Conservation (phyloP, 495 filamentous ascomycete genomes). For the Immersiella caudata region DNA sequence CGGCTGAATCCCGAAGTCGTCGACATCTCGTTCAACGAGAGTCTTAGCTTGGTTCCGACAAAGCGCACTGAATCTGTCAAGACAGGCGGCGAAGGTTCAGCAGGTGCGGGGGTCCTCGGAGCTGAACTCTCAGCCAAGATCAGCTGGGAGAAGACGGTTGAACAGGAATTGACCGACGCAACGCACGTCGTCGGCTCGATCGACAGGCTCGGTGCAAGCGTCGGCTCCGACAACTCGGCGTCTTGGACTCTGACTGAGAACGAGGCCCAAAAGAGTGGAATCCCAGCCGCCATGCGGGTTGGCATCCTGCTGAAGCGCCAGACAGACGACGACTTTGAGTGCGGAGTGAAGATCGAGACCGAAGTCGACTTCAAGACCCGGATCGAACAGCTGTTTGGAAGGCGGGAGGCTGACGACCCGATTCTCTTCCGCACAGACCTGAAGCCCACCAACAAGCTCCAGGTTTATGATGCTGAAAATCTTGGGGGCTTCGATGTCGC, state of each 20-base stretch:
- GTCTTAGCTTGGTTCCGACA: neutral
- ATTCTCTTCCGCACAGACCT: neutral
- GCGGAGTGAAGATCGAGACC: neutral
- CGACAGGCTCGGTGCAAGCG: neutral
- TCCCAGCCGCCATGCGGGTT: neutral
- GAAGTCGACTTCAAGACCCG: neutral
- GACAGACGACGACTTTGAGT: neutral
- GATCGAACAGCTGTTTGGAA: neutral
- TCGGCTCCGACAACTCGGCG: neutral
- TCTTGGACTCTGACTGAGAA: constrained; percentile 1
- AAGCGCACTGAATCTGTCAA: neutral
- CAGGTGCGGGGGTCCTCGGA: neutral
- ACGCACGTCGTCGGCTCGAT: neutral
- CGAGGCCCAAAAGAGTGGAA: neutral
- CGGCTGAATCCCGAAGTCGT: neutral
- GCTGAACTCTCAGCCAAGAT: neutral
- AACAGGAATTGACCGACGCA: neutral
- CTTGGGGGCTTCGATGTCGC: neutral
- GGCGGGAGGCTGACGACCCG: neutral
- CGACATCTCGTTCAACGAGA: constrained; percentile 1
- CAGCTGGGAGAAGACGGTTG: neutral
- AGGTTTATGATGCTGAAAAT: neutral
- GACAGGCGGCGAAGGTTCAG: neutral
- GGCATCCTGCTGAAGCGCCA: neutral
- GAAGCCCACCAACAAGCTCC: constrained; percentile 2